Evolutionary conservation across 2,329 filamentous ascomycete species (phyloP), one percentile per base, ranked within the genome.

Genomic region (Botryotinia narcissicola): DNA sequence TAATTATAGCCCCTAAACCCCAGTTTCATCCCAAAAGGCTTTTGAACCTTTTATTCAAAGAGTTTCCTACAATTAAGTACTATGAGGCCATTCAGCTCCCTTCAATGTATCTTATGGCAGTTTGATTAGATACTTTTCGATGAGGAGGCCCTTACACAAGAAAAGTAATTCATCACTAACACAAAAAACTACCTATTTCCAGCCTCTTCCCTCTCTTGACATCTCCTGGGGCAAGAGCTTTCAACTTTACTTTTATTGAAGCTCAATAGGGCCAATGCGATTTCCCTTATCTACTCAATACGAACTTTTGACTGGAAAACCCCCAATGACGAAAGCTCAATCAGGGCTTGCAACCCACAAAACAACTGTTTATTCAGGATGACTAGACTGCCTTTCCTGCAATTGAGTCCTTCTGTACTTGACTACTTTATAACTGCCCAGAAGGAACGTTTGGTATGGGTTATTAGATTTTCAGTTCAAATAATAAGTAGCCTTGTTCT

Each of bases 1-100:
- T 37, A 4, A 3, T 16, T 6, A 40, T 8, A 9, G 14, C 25
- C 12, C 25, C 0, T 6, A 6, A 1, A 54, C 29, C 3, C 12
- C 6, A 54, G 2, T n/a, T 18, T 18, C 2, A 16, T 29, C 29
- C 1, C 6, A n/a, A 3, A 14, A 8, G 25, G 14, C 14, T 8
- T 51, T 54, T 54, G 14, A 18, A 18, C 4, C 10, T 16, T 54
- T 54, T 6, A 8, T 29, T 16, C 0, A 54, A 54, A 29, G 25
- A 54, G 5, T 2, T 16, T 8, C 51, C 1, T 54, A 1, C 51
- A 54, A 29, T 61, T 3, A 61, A 22, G 5, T 9, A 22, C 54
- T 10, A 35, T 32, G 10, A 8, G 14, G 18, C 16, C 29, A 25
- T n/a, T 29, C 51, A 7, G 6, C 14, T 12, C 25, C 14, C 5